Evolutionary conservation across 2,329 filamentous ascomycete genomes (phyloP).

Genomic region (Ascochyta pisi): DNA sequence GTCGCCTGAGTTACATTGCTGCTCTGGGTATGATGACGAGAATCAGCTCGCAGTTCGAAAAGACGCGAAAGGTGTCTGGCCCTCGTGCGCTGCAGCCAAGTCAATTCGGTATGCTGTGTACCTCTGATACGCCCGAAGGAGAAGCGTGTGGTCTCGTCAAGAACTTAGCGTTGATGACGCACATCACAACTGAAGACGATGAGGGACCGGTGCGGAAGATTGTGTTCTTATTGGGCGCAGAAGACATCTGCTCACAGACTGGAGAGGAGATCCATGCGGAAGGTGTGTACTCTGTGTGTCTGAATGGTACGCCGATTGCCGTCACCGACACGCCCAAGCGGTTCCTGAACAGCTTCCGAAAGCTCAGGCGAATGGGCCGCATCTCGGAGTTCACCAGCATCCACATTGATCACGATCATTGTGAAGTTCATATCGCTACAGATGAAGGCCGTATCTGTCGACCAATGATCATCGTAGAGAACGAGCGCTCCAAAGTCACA

Average conservation of each 20-base stretch:
- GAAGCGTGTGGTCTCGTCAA: constrained; percentile 98
- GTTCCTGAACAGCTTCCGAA: constrained; percentile 85
- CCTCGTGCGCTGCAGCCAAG: constrained; percentile 95
- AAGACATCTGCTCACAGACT: constrained; percentile 78
- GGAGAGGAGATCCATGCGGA: constrained; percentile 86
- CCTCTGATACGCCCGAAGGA: constrained; percentile 96
- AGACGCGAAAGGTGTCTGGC: constrained; percentile 94
- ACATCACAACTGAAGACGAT: constrained; percentile 96
- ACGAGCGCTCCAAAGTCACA: constrained; percentile 81
- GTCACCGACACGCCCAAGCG: constrained; percentile 84
- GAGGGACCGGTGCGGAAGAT: constrained; percentile 88
- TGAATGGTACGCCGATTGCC: constrained; percentile 94
- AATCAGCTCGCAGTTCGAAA: constrained; percentile 98
- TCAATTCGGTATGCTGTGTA: constrained; percentile 97
- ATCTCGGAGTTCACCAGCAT: constrained; percentile 97
- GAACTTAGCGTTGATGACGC: constrained; percentile 97
- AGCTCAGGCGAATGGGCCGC: constrained; percentile 84
- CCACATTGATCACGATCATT: constrained; percentile 92
- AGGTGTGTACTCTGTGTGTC: constrained; percentile 87
- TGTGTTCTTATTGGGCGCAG: constrained; percentile 84
- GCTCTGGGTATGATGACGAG: constrained; percentile 99
- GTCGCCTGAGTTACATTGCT: constrained; percentile 92
- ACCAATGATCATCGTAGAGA: constrained; percentile 93
- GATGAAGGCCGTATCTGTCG: constrained; percentile 97
- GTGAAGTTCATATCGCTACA: constrained; percentile 91